phyloP scores from a whole-genome alignment of 2,329 filamentous ascomycete species.

The Helotiales sp. region DNA sequence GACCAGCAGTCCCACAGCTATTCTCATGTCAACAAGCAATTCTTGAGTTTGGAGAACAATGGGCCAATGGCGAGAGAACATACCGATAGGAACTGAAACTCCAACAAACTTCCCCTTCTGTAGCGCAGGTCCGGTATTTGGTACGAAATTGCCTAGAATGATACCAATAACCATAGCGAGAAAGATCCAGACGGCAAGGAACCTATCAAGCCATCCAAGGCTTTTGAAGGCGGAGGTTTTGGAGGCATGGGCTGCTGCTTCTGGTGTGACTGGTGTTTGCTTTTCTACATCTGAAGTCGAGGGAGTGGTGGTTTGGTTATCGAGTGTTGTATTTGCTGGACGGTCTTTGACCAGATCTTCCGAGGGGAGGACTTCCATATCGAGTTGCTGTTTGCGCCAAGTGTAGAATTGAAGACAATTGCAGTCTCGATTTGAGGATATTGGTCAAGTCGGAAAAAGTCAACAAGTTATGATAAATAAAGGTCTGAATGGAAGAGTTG shows the following conservation, averaged over 20 bases:
- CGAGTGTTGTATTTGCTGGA: not conserved
- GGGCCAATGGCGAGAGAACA: slow-evolving; percentile 21
- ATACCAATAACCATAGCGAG: slow-evolving; percentile 67
- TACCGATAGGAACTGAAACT: slow-evolving; percentile 63
- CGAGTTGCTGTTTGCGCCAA: not conserved
- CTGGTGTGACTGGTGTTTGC: not conserved
- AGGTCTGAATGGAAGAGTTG: not conserved
- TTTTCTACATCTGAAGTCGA: not conserved
- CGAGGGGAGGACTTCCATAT: not conserved
- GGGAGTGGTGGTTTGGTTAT: not conserved
- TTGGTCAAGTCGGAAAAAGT: not conserved
- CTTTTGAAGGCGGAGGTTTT: slow-evolving; percentile 30
- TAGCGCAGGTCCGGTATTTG: slow-evolving; percentile 52
- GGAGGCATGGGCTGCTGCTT: not conserved
- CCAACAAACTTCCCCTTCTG: slow-evolving; percentile 63
- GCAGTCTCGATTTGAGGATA: not conserved
- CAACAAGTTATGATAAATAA: not conserved
- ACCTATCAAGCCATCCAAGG: slow-evolving; percentile 49
- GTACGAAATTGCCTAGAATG: slow-evolving; percentile 62
- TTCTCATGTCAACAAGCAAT: not conserved
- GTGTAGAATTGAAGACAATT: not conserved
- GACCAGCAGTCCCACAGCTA: slow-evolving; percentile 76
- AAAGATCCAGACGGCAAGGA: slow-evolving; percentile 60
- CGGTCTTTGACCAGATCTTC: not conserved
- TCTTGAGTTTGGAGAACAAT: not conserved